These are phyloP conservation scores for Kregervanrija delftensis DNA, from an alignment of 805 yeast species.

Conservation along the genomic window DNA sequence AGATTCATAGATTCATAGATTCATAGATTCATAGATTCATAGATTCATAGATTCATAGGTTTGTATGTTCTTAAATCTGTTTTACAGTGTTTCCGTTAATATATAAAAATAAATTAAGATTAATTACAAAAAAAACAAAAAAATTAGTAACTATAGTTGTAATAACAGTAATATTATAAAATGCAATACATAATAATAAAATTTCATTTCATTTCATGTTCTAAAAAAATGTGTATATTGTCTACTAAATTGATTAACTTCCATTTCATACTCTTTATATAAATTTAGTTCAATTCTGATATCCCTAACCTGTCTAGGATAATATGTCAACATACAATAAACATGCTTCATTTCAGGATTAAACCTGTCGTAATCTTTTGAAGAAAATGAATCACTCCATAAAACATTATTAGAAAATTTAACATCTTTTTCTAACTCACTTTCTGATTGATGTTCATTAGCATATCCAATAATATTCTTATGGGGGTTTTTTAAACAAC, in stretches of 20 bases:
- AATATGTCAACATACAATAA: conserved; percentile 36
- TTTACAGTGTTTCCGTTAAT: too few species aligned
- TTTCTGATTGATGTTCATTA: not conserved
- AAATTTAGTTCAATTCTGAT: conserved; percentile 61
- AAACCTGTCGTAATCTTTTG: conserved; percentile 46
- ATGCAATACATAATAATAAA: too few species aligned
- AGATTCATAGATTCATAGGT: too few species aligned
- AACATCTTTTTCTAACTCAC: conserved; percentile 8
- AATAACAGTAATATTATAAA: too few species aligned
- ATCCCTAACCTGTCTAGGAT: conserved; percentile 42
- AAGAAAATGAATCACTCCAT: conserved; percentile 47
- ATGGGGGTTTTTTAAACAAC: conserved; percentile 8
- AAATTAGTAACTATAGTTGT: not conserved
- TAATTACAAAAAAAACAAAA: not conserved
- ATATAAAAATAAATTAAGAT: not conserved
- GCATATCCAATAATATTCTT: not conserved
- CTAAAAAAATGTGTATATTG: conserved; percentile 61
- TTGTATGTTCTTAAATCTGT: too few species aligned
- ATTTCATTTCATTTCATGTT: conserved; percentile 16
- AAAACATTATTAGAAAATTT: conserved; percentile 39
- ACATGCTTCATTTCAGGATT: conserved; percentile 43
- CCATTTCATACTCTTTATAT: conserved; percentile 58
- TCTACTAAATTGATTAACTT: conserved; percentile 55
- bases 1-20: too few species aligned
- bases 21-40: too few species aligned